These are phyloP conservation scores for Elsinoe australis DNA, from an alignment of 2,329 filamentous ascomycete genomes.

Conservation along the genomic window DNA sequence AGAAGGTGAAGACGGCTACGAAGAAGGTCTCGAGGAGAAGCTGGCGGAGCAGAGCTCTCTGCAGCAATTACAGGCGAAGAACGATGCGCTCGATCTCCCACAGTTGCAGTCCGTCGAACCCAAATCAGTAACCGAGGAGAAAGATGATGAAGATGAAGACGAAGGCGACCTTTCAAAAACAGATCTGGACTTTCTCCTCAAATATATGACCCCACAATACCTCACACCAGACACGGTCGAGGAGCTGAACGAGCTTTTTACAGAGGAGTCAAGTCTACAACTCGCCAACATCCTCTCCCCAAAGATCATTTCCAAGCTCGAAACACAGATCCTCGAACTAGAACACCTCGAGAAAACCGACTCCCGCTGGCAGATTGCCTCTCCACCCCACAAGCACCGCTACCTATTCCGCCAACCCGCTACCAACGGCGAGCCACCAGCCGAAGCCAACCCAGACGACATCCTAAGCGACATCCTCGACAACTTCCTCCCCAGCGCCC, in stretches of 20 bases:
- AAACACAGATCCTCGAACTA: constrained; percentile 51
- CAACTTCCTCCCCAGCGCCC: constrained; percentile 70
- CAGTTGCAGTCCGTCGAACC: constrained; percentile 39
- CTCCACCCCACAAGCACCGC: constrained; percentile 90
- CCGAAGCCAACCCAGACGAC: constrained; percentile 27
- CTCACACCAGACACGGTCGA: constrained; percentile 86
- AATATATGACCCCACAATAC: constrained; percentile 84
- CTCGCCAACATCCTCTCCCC: constrained; percentile 69
- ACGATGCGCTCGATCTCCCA: constrained; percentile 80
- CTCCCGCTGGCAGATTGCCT: constrained; percentile 42
- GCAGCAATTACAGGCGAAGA: constrained; percentile 85
- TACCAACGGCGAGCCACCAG: constrained; percentile 5
- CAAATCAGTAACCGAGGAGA: constrained; percentile 38
- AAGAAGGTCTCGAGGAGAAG: constrained; percentile 79
- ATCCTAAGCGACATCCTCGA: constrained; percentile 73
- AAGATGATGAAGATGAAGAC: constrained; percentile 57
- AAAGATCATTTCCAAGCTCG: constrained; percentile 67
- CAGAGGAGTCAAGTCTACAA: constrained; percentile 74
- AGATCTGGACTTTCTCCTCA: constrained; percentile 82
- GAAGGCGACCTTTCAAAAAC: constrained; percentile 58
- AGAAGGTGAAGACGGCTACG: constrained; percentile 82
- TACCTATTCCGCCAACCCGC: constrained; percentile 67
- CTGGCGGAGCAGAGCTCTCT: constrained; percentile 83
- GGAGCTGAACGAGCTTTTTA: constrained; percentile 70
- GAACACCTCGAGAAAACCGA: constrained; percentile 35